Base-by-base conservation (phyloP, 2,329 filamentous ascomycete genomes). In the Penicillium occitanis region DNA sequence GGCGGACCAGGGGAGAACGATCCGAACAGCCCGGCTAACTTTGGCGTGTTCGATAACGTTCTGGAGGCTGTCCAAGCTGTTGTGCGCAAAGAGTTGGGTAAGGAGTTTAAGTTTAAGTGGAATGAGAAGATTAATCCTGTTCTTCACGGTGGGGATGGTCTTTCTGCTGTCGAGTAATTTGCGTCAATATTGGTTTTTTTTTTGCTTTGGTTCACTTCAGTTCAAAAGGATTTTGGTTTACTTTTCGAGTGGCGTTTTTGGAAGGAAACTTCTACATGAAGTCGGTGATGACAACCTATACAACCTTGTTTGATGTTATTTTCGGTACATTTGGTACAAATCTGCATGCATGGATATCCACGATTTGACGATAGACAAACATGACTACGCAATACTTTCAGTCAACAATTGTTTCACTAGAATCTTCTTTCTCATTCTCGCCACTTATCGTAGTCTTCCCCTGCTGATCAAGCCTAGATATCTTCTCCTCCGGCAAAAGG, bases 1-100 rank as follows among this genome's bases (percentile, higher is more conserved):
- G 90, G 90, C 68, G 70, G 70, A 48, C 65, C 69, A 30, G 89
- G 86, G 19, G 89, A 87, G 67, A 92, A 92, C 74, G 90, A 92
- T 74, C 84, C 89, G 77, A 83, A 91, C 79, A 92, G 91, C 80
- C 90, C 90, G 0, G 90, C 90, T 74, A 90, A 85, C 80, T 91
- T 92, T 73, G 90, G 90, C 69, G 90, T 92, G 48, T 92, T 92
- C 80, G 77, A 82, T 67, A 91, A 91, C 73, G 90, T 92, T 13
- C 81, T 91, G 50, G 88, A 91, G 70, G 90, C 90, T 0, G 88
- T 92, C 62, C 83, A 87, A 79, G 81, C 87, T 1, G 89, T 89
- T 5, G 81, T 91, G 69, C 82, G 82, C 72, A 90, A 90, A 80
- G 83, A 92, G 80, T 79, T 92, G 6, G 90, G 90, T n/a, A 73